Evolutionary conservation across 192 early-diverging fungal genomes (phyloP), one percentile per base, ranked within the genome.

Genomic region (Umbelopsis vinacea): DNA sequence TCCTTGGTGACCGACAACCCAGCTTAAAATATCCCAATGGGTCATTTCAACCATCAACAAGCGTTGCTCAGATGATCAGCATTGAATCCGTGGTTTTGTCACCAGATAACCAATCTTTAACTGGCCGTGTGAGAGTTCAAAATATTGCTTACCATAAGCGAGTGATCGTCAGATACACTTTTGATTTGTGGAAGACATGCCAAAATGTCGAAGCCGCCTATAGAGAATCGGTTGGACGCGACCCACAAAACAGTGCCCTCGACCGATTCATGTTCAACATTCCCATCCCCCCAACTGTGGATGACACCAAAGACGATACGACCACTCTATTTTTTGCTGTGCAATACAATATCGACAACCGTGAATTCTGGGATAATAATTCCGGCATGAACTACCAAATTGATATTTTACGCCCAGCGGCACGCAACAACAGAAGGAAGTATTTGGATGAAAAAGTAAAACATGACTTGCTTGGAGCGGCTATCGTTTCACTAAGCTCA

Each of bases 281-380:
- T 15, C 57, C 26, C 63, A 83, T 86, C 23, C 54, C 46, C 38
- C 40, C 37, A 45, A 57, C 12, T 22, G 10, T 45, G n/a, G 38
- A 37, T 33, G 79, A 82, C 53, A 72, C 72, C 21, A 75, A 78
- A 73, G 79, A 82, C 8, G 76, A 76, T 35, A 69, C 73, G 2
- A 75, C 73, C 53, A 87, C 86, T 0, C 79, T 91, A 63, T 87
- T 84, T 48, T 77, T 92, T 71, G 89, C 89, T 43, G 84, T 87
- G 43, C 81, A 86, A n/a, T 95, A 92, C 78, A 76, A 79, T 33
- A 93, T 94, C 22, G 82, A 77, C 4, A 89, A 87, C 2, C 69
- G 68, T 22, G 91, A 92, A 76, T 86, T 89, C 81, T 97, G 96
- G 96, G 96, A 97, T 85, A 97, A 94, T 82, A 95, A 97, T 86